Evolutionary conservation across 83 land plant genomes (phyloP).

Genomic region (Picea abies): DNA sequence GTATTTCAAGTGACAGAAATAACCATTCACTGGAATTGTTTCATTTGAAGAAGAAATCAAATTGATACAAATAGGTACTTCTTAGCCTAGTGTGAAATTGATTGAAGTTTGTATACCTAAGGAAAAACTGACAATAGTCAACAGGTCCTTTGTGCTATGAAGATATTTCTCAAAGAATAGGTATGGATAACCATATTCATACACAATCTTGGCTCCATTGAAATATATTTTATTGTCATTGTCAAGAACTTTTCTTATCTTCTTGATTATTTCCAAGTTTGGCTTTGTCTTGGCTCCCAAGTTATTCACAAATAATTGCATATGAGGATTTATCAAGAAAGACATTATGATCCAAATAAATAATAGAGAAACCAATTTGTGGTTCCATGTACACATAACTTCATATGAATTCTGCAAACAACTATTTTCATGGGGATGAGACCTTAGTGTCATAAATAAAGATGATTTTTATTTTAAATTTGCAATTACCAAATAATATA

Average conservation of each 20-base stretch:
- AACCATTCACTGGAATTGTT: too few relatives aligned
- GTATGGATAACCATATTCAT: constrained; percentile 49
- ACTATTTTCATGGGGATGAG: background rate
- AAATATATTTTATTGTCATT: constrained; percentile 25
- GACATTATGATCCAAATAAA: background rate
- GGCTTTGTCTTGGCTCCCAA: constrained; percentile 39
- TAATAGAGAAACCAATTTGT: background rate
- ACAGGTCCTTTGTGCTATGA: constrained; percentile 44
- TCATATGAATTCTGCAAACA: background rate
- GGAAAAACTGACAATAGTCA: constrained; percentile 46
- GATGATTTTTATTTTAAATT: background rate
- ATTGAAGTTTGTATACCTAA: constrained; percentile 18
- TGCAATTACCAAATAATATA: background rate
- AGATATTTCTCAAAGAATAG: constrained; percentile 59
- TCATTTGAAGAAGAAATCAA: background rate
- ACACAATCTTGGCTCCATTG: constrained; percentile 30
- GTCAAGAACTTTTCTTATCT: constrained; percentile 32
- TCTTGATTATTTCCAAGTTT: constrained; percentile 39
- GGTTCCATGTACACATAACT: background rate
- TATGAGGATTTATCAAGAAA: background rate
- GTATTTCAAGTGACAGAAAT: too few relatives aligned
- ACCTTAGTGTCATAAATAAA: background rate
- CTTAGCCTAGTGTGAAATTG: background rate
- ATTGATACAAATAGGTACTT: background rate
- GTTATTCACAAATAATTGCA: constrained; percentile 40